Conservation (phyloP, 345 rosid genomes). For the Balakata baccata region DNA sequence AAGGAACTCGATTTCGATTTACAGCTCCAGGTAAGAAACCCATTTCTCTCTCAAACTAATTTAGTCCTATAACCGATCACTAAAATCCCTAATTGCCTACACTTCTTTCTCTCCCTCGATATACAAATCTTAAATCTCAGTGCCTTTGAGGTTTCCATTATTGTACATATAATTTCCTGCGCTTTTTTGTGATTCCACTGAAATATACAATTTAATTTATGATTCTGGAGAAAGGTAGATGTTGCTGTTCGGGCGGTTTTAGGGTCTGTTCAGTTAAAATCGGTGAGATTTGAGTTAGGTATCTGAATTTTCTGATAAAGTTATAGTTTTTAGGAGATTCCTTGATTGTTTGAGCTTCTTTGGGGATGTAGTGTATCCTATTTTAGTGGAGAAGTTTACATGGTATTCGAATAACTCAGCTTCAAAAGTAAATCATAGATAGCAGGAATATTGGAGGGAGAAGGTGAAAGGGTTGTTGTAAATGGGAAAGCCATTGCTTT, state of each 20-base stretch:
- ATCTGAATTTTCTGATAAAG: background rate
- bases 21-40: background rate
- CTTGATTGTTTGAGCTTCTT: background rate
- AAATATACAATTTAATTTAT: background rate
- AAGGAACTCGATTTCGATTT: background rate
- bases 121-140: background rate
- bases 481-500: constrained; percentile 86
- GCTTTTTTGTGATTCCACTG: background rate
- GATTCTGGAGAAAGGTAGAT: background rate
- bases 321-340: background rate
- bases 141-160: background rate
- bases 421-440: background rate
- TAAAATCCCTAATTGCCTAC: background rate
- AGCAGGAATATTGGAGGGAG: background rate
- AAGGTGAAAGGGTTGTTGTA: constrained; percentile 5
- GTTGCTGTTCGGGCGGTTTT: background rate
- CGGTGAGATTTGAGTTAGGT: constrained; percentile 10
- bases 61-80: background rate
- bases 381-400: constrained; percentile 1
- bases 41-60: background rate
- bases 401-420: background rate
- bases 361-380: background rate
- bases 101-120: background rate
- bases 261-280: background rate
- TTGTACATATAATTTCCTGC: background rate